Percentiles rank a stretch among this genome's conserved stretches.
Evolutionary conservation across 441 rosid species (phyloP).

Genomic region (Manihot esculenta): DNA sequence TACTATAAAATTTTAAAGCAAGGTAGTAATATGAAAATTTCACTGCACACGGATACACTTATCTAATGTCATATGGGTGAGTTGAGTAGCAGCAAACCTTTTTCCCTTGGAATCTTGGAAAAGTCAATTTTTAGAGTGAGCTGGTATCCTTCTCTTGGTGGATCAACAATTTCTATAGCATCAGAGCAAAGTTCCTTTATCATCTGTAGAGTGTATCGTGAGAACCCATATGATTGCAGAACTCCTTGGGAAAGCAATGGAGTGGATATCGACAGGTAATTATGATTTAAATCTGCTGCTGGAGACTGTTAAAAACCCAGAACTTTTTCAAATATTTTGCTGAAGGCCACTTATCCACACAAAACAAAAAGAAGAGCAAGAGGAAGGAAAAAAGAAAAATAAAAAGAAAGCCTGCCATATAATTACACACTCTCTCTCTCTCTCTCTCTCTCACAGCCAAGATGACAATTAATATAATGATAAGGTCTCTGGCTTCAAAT

Average conservation of each 20-base stretch:
- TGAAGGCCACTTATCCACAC: not conserved
- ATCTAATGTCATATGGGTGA: not conserved
- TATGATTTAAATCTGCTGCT: conserved; percentile 46
- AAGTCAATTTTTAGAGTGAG: conserved; percentile 64
- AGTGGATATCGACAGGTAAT: conserved; percentile 64
- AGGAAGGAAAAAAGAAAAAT: too few relatives aligned
- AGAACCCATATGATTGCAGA: conserved; percentile 39
- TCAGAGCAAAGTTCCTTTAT: conserved; percentile 51
- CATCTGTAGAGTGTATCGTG: conserved; percentile 41
- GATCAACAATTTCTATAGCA: conserved; percentile 70
- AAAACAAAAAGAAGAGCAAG: too few relatives aligned
- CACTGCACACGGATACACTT: not conserved
- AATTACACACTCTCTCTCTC: not conserved
- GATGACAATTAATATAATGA: not conserved
- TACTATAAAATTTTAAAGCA: too few relatives aligned
- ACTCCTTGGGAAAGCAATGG: conserved; percentile 58
- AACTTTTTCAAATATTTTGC: not conserved
- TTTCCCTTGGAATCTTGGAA: conserved; percentile 52
- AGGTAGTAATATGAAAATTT: too few relatives aligned
- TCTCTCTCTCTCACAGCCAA: too few relatives aligned
- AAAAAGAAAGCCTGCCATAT: not conserved
- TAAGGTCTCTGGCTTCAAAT: not conserved
- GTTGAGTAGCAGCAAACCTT: conserved; percentile 47
- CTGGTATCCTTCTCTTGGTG: conserved; percentile 75
- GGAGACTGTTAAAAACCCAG: conserved; percentile 47